Base-by-base conservation (phyloP, 2,329 filamentous ascomycete species). In the Fusarium graminum region DNA sequence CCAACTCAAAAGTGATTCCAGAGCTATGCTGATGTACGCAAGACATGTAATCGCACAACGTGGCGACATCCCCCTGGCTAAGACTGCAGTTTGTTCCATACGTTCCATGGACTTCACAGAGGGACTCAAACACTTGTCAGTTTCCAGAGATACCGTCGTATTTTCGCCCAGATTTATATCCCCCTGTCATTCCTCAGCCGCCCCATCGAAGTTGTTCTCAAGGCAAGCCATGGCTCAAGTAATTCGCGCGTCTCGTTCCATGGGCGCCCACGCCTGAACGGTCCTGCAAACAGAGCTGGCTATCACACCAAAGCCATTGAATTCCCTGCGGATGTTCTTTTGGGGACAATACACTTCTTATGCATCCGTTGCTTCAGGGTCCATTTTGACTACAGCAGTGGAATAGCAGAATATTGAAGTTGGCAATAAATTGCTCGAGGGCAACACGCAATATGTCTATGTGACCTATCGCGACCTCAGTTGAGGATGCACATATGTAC, bases 31-130 rank as follows among this genome's bases (percentile, higher is more conserved):
- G 47, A 54, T 58, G 59, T 57, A 42, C 52, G 63, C 49, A 62
- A 72, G 52, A 51, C 59, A 70, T 50, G 61, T 46, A 46, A 52
- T 49, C 44, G 66, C 49, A 67, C 69, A 68, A 76, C 73, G 74
- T 76, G 74, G 72, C 74, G 71, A 34, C 40, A 42, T 40, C 44
- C 45, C 59, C 52, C 60, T 63, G 59, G 59, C 22, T 45, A 41
- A 60, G 41, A 28, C 30, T 52, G 46, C 52, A 65, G 59, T 63
- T 47, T 42, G 59, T 56, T 6, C 60, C 59, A 57, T 65, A 32
- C 44, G 54, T 69, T 60, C 65, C 52, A 53, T 68, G 45, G 40
- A 46, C 61, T 58, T 56, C 62, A 53, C 52, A 52, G 52, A 36
- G 54, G 51, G 43, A 56, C 53, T 43, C 47, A 38, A 46, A 42